phyloP scores from a whole-genome alignment of 306 rosid species.

The Cucurbita pepo region DNA sequence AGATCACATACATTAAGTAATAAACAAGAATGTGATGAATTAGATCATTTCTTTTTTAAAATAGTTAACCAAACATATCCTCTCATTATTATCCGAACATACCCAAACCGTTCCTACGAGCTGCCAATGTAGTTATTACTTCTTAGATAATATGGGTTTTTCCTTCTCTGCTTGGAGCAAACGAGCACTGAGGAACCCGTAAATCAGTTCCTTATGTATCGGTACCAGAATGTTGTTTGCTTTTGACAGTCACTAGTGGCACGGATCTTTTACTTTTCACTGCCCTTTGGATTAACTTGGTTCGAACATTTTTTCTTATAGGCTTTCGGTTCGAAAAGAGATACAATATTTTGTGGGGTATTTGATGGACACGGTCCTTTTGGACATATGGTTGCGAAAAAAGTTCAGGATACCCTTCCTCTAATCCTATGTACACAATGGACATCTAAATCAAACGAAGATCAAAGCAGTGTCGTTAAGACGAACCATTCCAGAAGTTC shows the following conservation, averaged over 20 bases:
- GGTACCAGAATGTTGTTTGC: neutral
- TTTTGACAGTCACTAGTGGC: neutral
- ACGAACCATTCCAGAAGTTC: constrained; percentile 5
- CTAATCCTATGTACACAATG: constrained; percentile 23
- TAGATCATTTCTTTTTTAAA: neutral
- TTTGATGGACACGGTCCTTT: constrained; percentile 50
- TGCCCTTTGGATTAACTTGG: neutral
- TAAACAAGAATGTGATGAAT: neutral
- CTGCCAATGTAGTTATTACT: neutral
- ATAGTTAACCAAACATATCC: neutral
- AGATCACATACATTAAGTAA: neutral
- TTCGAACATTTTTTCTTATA: constrained; percentile 4
- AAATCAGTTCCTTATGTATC: neutral
- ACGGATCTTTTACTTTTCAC: neutral
- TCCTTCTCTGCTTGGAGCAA: neutral
- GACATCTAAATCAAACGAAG: constrained; percentile 17
- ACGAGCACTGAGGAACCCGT: neutral
- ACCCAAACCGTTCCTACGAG: neutral
- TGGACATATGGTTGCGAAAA: constrained; percentile 41
- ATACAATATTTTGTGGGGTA: constrained; percentile 38
- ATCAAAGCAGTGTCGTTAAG: constrained; percentile 5
- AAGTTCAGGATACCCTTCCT: constrained; percentile 37
- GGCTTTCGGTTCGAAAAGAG: constrained; percentile 25
- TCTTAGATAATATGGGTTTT: neutral
- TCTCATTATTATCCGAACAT: neutral